phyloP scores from a whole-genome alignment of 352 stramenopile species.

The Aphanomyces invadans region DNA sequence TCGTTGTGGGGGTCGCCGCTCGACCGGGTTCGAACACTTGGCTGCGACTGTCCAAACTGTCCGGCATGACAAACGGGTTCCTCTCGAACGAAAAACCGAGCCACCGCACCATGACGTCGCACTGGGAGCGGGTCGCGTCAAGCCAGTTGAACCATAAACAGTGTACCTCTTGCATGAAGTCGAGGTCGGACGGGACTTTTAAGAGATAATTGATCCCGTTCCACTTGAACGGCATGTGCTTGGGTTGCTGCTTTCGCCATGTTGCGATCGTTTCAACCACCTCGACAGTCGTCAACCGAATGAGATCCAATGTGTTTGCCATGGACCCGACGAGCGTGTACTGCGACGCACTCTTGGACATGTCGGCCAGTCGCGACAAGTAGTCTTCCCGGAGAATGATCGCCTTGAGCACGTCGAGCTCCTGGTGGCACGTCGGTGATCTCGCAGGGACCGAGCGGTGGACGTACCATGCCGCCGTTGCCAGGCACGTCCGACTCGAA shows the following conservation, averaged over 20 bases:
- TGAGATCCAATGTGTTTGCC: constrained; percentile 78
- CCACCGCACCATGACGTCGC: constrained; percentile 66
- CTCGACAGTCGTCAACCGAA: constrained; percentile 82
- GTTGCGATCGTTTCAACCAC: constrained; percentile 70
- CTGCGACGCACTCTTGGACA: constrained; percentile 41
- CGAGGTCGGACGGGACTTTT: constrained; percentile 83
- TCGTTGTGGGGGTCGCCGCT: not conserved
- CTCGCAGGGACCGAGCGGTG: not conserved
- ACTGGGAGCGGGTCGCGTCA: constrained; percentile 13
- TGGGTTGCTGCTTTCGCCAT: constrained; percentile 53
- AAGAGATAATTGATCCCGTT: constrained; percentile 89
- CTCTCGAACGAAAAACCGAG: constrained; percentile 74
- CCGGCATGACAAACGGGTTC: constrained; percentile 84
- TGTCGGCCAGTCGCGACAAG: constrained; percentile 53
- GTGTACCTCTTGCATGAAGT: constrained; percentile 82
- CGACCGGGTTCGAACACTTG: constrained; percentile 26
- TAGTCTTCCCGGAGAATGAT: constrained; percentile 87
- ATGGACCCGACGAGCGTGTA: constrained; percentile 50
- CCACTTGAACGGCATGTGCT: constrained; percentile 61
- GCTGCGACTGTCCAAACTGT: constrained; percentile 58
- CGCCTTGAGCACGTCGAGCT: constrained; percentile 84
- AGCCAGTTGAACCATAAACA: no score
- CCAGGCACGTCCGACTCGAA: constrained; percentile 20
- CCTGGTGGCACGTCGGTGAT: no score
- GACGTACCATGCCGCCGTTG: constrained; percentile 23